Conservation (phyloP, 2,329 filamentous ascomycete species). For the Venturia pyrina region DNA sequence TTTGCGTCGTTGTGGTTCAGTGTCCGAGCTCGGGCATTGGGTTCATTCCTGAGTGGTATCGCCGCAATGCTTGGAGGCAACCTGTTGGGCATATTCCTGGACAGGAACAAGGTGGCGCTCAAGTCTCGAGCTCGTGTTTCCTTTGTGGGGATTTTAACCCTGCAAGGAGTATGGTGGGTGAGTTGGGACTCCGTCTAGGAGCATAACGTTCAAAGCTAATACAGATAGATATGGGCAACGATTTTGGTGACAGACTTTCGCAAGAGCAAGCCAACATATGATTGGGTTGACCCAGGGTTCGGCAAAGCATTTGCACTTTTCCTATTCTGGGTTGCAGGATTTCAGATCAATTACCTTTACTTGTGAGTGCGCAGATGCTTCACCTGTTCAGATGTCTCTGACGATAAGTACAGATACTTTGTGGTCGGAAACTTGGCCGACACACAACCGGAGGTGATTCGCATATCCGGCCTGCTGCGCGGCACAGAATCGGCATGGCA, state of each 20-base stretch:
- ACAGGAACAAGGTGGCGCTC: slow-evolving; percentile 45
- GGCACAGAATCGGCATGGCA: slow-evolving; percentile 66
- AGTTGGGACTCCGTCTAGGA: not conserved
- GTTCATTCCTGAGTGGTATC: slow-evolving; percentile 60
- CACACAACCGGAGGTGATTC: slow-evolving; percentile 53
- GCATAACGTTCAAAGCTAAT: not conserved
- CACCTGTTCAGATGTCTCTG: not conserved
- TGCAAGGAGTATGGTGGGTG: slow-evolving; percentile 61
- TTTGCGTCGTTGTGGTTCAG: slow-evolving; percentile 60
- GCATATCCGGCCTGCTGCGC: slow-evolving; percentile 56
- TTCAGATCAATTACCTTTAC: slow-evolving; percentile 66
- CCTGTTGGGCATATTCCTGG: slow-evolving; percentile 54
- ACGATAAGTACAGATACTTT: slow-evolving; percentile 43
- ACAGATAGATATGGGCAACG: slow-evolving; percentile 47
- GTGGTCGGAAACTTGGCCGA: slow-evolving; percentile 56
- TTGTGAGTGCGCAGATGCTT: slow-evolving; percentile 25
- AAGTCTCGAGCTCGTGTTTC: slow-evolving; percentile 44
- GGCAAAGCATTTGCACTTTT: slow-evolving; percentile 58
- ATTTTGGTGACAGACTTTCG: slow-evolving; percentile 53
- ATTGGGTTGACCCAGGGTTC: slow-evolving; percentile 56
- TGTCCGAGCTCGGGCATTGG: slow-evolving; percentile 58
- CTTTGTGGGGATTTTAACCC: slow-evolving; percentile 43
- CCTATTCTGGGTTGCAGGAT: slow-evolving; percentile 55
- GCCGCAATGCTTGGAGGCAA: slow-evolving; percentile 57
- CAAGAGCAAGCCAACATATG: slow-evolving; percentile 48